Evolutionary conservation across 108 stramenopile genomes (phyloP).

Genomic region (Cylindrotheca fusiformis): DNA sequence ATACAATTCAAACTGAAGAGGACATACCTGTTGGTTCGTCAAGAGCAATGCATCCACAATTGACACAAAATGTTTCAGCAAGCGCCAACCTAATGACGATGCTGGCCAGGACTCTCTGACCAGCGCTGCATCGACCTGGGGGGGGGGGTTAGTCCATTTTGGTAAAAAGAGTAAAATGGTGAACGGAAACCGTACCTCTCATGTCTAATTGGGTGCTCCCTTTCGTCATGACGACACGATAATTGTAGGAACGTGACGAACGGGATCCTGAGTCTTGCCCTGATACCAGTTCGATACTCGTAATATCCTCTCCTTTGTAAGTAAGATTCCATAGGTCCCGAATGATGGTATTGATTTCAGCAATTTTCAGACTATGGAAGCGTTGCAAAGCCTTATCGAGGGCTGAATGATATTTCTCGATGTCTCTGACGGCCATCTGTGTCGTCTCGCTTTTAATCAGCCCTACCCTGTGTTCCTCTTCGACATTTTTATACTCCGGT

Average conservation of each 20-base stretch:
- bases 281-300: conserved; percentile 91
- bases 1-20: too few species aligned
- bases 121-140: conserved; percentile 89
- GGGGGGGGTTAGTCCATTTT: too few species aligned
- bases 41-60: conserved; percentile 94
- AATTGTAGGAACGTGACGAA: conserved; percentile 88
- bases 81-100: conserved; percentile 99
- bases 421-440: conserved; percentile 84
- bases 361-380: conserved; percentile 94
- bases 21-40: conserved; percentile 99
- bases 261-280: conserved; percentile 78
- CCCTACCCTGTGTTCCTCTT: conserved; percentile 81
- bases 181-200: conserved; percentile 51
- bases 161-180: neutral
- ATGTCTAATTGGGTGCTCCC: conserved; percentile 85
- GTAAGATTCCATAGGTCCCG: conserved; percentile 94
- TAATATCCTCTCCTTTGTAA: conserved; percentile 98
- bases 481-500: conserved; percentile 81
- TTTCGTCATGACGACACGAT: conserved; percentile 98
- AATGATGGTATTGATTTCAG: conserved; percentile 98
- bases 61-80: conserved; percentile 96
- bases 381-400: conserved; percentile 88
- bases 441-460: conserved; percentile 91
- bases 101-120: conserved; percentile 92
- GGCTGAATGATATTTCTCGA: conserved; percentile 91